Base-by-base conservation (phyloP, 148 eudicot genomes). In the Rhododendron henanense region DNA sequence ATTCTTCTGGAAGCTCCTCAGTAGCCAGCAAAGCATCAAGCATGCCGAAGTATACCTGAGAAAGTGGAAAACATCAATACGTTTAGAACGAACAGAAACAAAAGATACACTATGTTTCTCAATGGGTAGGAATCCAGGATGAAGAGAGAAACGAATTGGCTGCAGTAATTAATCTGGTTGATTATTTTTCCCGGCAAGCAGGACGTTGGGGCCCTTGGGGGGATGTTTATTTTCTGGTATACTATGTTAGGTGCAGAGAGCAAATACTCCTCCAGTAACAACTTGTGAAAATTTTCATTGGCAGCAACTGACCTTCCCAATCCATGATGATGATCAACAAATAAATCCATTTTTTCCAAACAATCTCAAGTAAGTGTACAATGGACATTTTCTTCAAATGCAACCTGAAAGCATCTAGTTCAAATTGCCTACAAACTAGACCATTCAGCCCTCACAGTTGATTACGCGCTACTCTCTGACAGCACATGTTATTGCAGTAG, bases 11-110 rank as follows among this genome's bases (percentile, higher is more conserved):
- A 37, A 96, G 94, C 86, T 90, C 93, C 85, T 95, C 98, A 57
- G 98, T 90, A 86, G 97, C 96, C 92, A 96, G 90, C 83, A 96
- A 89, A 71, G 95, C 97, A 71, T 94, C 98, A 82, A 96, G 93
- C 97, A 96, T 95, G 18, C 98, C 97, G 76, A 95, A 95, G 88
- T 96, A 95, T 6, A 96, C 96, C 98, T 95, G 91, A 83, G 83
- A 48, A 71, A 71, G 19, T 31, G 31, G 76, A 31, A 39, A 31
- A 21, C 39, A 78, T 59, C 18, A 39, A 76, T 48, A 45, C 16
- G 5, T 86, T 47, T 33, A 86, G 84, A 33, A 80, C 35, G 4
- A 19, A 44, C 13, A 37, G 18, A 37, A 74, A 45, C 65, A 50
- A 51, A 44, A 50, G 21, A 80, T 41, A 6, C 7, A 25, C 75